phyloP scores from a whole-genome alignment of 2,329 filamentous ascomycete genomes.

The Nemania sp. region DNA sequence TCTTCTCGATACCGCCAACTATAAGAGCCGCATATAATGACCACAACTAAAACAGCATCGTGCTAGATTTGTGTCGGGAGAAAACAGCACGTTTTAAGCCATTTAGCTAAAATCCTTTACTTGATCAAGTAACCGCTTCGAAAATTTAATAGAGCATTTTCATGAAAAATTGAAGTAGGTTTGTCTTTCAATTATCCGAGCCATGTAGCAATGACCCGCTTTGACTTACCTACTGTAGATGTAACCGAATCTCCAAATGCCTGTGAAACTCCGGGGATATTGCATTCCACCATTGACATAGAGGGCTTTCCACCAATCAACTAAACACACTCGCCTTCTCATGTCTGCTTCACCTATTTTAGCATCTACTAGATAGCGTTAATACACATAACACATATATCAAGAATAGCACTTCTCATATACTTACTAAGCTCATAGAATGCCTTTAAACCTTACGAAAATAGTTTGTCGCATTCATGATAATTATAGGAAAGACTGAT shows the following conservation, averaged over 20 bases:
- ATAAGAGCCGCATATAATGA: background rate
- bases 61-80: background rate
- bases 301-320: slow-evolving; percentile 29
- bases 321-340: background rate
- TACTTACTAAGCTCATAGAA: background rate
- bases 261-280: slow-evolving; percentile 1
- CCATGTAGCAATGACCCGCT: slow-evolving; percentile 2
- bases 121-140: background rate
- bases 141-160: background rate
- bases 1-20: background rate
- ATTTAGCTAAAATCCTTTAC: background rate
- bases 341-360: background rate
- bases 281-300: slow-evolving; percentile 1
- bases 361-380: background rate
- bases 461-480: background rate
- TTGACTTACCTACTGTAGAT: no score
- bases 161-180: background rate
- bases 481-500: background rate
- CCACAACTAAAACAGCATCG: background rate
- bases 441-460: background rate
- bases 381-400: background rate
- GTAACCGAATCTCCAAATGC: background rate
- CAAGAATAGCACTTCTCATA: background rate
- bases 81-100: background rate
- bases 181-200: background rate